Base-by-base conservation (phyloP, 495 filamentous ascomycete species). In the Talaromyces thailandensis region DNA sequence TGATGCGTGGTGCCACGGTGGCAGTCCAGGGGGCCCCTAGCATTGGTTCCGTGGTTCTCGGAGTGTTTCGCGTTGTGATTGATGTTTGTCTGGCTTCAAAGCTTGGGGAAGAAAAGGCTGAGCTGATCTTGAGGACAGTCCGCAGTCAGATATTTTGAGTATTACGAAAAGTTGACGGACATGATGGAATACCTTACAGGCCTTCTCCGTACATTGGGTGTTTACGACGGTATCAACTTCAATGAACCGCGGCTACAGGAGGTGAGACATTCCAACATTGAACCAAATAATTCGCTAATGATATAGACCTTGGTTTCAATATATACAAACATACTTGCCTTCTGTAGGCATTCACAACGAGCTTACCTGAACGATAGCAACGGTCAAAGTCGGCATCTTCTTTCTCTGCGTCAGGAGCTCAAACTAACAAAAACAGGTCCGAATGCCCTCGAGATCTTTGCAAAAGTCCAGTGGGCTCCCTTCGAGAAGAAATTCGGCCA, bases 271-370 rank as follows among this genome's bases (percentile, higher is more conserved):
- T 16, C 4, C 7, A 16, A 40, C 16, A 9, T 40, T 35, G 31
- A 35, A n/a, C 14, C 14, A 4, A 8, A 5, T 18, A 43, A n/a
- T 12, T 11, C 9, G 12, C 56, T 58, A 28, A 60, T 12, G 1
- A 45, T 60, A 4, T 31, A 60, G 58, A 60, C 58, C 40, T 28
- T 60, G 23, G 58, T 60, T 7, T 23, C 58, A 9, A 16, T 62
- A 6, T 62, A 62, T 56, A 43, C 26, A 62, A 56, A 62, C n/a
- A 53, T 56, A 35, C 60, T 62, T 40, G n/a, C 45, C 11, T 62
- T 62, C 16, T 62, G 60, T 18, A 25, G 52, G 21, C 18, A 62
- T 32, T 48, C 60, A 3, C 60, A 32, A 24, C 48, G 48, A 11
- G 60, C 31, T 12, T 62, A 58, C 48, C 12, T 40, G 12, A 40